Percentiles rank a stretch among this genome's conserved stretches.
Conservation (phyloP, 75 land plant genomes). For the Sequoia sempervirens region DNA sequence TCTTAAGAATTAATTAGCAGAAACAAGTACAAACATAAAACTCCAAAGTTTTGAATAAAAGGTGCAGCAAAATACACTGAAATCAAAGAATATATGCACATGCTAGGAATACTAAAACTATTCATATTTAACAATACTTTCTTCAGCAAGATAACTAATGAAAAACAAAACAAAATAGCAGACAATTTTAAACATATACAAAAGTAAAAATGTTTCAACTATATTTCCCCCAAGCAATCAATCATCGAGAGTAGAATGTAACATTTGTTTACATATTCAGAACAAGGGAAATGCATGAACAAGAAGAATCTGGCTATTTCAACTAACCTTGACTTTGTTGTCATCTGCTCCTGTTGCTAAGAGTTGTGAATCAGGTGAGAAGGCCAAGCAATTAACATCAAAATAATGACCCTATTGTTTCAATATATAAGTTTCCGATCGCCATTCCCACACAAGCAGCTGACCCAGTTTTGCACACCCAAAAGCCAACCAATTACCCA, state of each 20-base stretch:
- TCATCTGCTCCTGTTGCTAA: slow-evolving; percentile 98
- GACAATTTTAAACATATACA: not conserved
- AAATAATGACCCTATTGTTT: slow-evolving; percentile 99
- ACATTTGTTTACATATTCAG: not conserved
- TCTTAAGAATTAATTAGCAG: not conserved
- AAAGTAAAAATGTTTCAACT: not conserved
- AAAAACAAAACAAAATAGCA: not conserved
- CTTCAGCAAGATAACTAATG: not conserved
- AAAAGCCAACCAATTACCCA: slow-evolving; percentile 92
- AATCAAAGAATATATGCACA: not conserved
- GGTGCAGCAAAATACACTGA: not conserved
- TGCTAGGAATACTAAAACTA: not conserved
- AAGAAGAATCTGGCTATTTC: not conserved
- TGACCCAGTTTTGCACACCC: slow-evolving; percentile 97
- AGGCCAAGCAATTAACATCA: slow-evolving; percentile 92
- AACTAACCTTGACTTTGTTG: slow-evolving; percentile 87
- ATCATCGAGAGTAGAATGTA: not conserved
- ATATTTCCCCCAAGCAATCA: not conserved
- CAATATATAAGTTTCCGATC: slow-evolving; percentile 82
- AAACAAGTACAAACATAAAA: not conserved
- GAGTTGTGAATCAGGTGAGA: slow-evolving; percentile 90
- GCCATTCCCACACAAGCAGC: slow-evolving; percentile 99
- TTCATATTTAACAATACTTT: not conserved
- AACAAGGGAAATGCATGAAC: not conserved
- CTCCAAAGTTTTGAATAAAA: not conserved